Evolutionary conservation across 108 stramenopile species (phyloP), one percentile per base, ranked within the genome.

Genomic region (Ochromonas danica): DNA sequence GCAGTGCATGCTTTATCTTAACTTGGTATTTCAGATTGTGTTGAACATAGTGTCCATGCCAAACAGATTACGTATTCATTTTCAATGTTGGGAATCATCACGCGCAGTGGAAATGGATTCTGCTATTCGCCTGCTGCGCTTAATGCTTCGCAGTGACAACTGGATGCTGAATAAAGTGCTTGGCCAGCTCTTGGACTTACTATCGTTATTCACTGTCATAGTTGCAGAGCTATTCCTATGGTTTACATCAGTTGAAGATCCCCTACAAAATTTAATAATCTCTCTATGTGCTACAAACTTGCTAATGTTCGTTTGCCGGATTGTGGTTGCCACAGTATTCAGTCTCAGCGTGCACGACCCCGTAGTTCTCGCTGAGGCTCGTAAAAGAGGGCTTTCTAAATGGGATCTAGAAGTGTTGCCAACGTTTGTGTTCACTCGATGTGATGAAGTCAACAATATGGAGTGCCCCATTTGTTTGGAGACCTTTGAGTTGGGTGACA

Each of bases 391-490:
- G 14, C 40, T 75, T 6, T 75, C 72, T 6, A 75, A 75, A 36
- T 75, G 36, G 27, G 72, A 75, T 36, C 10, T 75, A 27, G 40
- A 75, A 28, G 30, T 3, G n/a, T 25, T 57, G 14, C 72, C 72
- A 10, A 75, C 72, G 14, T 36, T 75, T 36, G 72, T 75, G 14
- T 75, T 30, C 31, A 36, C 72, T 36, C 3, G 10, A 10, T 22
- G n/a, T 31, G 72, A 39, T 6, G 72, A 75, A 27, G 72, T 36
- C 31, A 27, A 10, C 40, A 75, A 27, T 41, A 41, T 14, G 22
- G 72, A 75, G 10, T 75, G 72, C 31, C 10, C 72, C n/a, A 75
- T 75, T 31, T 75, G 72, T 36, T 41, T 75, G 30, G 25, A 10
- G 17, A 27, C 43, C 17, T 75, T 75, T 25, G 45, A 75, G 25